Conservation (phyloP, 179 eudicot species). For the Vitellaria paradoxa region DNA sequence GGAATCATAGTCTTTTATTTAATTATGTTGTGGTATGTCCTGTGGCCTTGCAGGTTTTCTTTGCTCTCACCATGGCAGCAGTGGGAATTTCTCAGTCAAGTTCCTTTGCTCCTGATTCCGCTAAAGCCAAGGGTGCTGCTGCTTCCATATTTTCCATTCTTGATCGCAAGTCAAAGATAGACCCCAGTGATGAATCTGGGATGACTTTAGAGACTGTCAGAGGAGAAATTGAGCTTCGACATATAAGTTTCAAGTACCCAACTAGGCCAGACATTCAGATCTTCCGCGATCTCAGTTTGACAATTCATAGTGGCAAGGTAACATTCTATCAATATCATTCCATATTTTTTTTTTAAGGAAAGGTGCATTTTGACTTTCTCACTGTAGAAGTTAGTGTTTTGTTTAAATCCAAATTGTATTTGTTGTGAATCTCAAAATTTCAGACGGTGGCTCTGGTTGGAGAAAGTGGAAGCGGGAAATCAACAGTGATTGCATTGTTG, state of each 20-base stretch:
- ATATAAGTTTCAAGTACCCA: conserved; percentile 70
- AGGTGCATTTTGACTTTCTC: not conserved
- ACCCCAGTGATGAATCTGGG: conserved; percentile 70
- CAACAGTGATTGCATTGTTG: conserved; percentile 44
- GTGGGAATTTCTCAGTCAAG: conserved; percentile 63
- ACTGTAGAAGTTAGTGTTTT: no score
- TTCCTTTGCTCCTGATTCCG: conserved; percentile 51
- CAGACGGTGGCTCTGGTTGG: conserved; percentile 60
- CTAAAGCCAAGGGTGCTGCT: conserved; percentile 59
- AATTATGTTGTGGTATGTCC: not conserved
- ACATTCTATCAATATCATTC: not conserved
- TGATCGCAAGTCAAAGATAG: conserved; percentile 68
- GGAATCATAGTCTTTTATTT: not conserved
- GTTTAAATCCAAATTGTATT: not conserved
- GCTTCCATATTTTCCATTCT: conserved; percentile 65
- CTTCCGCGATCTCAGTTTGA: conserved; percentile 53
- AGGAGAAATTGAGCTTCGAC: conserved; percentile 63
- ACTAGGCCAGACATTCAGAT: conserved; percentile 70
- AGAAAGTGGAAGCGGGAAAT: conserved; percentile 61
- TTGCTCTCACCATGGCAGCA: conserved; percentile 73
- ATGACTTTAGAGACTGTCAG: conserved; percentile 42
- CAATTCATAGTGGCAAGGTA: conserved; percentile 61
- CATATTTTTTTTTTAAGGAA: not conserved
- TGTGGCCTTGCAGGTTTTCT: conserved; percentile 52
- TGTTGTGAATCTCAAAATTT: not conserved